Percentiles rank a stretch among this genome's conserved stretches.
phyloP scores from a whole-genome alignment of 305 asterid genomes.

The Solanum chacoense region DNA sequence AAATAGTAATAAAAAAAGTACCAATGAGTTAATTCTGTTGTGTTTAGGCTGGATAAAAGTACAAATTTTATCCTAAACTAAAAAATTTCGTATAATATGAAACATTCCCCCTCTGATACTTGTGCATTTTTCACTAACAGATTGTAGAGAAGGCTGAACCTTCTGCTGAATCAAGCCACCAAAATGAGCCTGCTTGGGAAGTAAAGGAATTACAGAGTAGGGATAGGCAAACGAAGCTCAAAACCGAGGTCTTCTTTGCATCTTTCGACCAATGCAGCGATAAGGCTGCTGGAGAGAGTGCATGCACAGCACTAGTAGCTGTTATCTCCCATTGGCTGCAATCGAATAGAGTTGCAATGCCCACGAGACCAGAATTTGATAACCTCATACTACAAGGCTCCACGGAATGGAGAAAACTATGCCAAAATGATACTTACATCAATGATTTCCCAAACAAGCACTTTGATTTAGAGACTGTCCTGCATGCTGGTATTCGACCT shows the following conservation, averaged over 20 bases:
- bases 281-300: constrained; percentile 63
- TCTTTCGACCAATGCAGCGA: constrained; percentile 69
- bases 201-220: constrained; percentile 42
- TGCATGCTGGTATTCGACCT: constrained; percentile 39
- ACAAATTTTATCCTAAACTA: background rate
- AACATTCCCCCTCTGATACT: background rate
- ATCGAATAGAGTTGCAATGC: constrained; percentile 26
- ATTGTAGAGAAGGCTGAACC: constrained; percentile 12
- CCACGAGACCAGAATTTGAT: constrained; percentile 35
- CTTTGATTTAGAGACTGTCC: constrained; percentile 61
- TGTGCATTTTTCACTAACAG: constrained; percentile 11
- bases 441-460: constrained; percentile 57
- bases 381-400: constrained; percentile 53
- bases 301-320: constrained; percentile 55
- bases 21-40: background rate
- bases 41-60: background rate
- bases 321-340: constrained; percentile 69
- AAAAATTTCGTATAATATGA: background rate
- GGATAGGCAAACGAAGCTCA: constrained; percentile 49
- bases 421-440: constrained; percentile 23
- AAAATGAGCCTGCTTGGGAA: constrained; percentile 39
- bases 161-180: constrained; percentile 11
- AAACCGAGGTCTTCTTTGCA: constrained; percentile 49
- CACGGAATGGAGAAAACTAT: constrained; percentile 57
- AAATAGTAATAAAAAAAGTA: background rate